Percentiles rank a stretch among this genome's conserved stretches.
These are phyloP conservation scores for Saccharomycopsis selenospora DNA, from an alignment of 805 yeast species.

Conservation along the genomic window DNA sequence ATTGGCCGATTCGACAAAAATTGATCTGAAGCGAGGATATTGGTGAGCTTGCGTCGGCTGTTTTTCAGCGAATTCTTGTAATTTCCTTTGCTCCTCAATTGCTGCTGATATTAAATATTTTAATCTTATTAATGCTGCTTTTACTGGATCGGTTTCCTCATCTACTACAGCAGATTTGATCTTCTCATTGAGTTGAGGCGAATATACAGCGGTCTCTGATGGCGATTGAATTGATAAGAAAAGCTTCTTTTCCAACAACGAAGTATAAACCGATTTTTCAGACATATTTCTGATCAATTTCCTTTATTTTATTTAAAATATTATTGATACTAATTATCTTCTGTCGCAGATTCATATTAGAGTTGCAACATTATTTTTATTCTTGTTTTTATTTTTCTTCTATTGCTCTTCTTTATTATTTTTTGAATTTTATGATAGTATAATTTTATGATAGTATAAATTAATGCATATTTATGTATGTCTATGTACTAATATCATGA, in stretches of 20 bases:
- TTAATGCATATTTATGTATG: too few species aligned
- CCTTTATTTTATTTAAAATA: slow-evolving; percentile 10
- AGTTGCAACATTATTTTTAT: not conserved
- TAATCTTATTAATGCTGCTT: not conserved
- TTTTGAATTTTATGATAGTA: too few species aligned
- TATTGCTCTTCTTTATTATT: too few species aligned
- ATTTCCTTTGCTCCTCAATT: slow-evolving; percentile 12
- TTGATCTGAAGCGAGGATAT: too few species aligned
- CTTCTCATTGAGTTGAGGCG: too few species aligned
- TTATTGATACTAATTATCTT: slow-evolving; percentile 5
- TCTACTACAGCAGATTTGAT: not conserved
- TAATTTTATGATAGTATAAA: too few species aligned
- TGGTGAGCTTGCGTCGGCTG: too few species aligned
- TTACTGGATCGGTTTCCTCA: not conserved
- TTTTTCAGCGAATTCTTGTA: too few species aligned
- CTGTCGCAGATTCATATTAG: not conserved
- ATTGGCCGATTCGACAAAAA: slow-evolving; percentile 18
- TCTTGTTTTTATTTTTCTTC: too few species aligned
- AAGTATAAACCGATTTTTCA: slow-evolving; percentile 7
- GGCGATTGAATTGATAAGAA: slow-evolving; percentile 8
- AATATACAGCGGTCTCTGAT: too few species aligned
- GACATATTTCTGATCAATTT: slow-evolving; percentile 3
- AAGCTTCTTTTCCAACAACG: slow-evolving; percentile 10
- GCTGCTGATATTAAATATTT: not conserved
- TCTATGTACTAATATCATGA: too few species aligned